Evolutionary conservation across 495 filamentous ascomycete genomes (phyloP), one percentile per base, ranked within the genome.

Genomic region (Penicillium crystallinum): DNA sequence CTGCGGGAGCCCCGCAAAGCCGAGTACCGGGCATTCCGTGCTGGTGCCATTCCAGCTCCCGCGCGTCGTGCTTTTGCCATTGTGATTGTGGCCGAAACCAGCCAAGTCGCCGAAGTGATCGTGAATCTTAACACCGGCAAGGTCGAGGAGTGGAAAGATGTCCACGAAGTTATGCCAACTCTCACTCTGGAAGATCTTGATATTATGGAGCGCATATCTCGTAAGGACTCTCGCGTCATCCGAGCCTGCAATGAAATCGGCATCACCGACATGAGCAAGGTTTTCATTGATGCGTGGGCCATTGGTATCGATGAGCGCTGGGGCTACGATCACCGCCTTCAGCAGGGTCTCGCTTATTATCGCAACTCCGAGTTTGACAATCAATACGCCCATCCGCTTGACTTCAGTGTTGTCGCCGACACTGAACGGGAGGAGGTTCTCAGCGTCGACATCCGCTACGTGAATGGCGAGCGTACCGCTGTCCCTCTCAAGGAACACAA

Each of bases 361-460:
- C 72, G 69, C 12, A 68, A 63, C 22, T 80, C 79, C 30, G 70
- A 69, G 36, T 78, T 79, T 37, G 69, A 72, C 49, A 72, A 72
- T 52, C 69, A 72, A 41, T 72, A 72, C 42, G 69, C 69, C 7
- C 69, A 72, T 47, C 69, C 69, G 35, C 57, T 72, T 22, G 69
- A 72, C 40, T 72, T 72, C 56, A 55, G 53, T 8, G 55, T 72
- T 44, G 63, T 70, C 2, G 65, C 58, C 30, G 67, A 72, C 58
- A 95, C 90, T 56, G 90, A 95, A 80, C 91, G 86, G 53, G 90
- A 95, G 71, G 90, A 95, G 75, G 87, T 95, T 49, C 86, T 95
- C 63, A 89, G 89, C 62, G 90, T 95, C 77, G 89, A 93, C 74
- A 85, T 90, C 52, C 87, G 90, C 68, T 83, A 87, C 61, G 93